Evolutionary conservation across 2,329 filamentous ascomycete species (phyloP).

Genomic region (Fusarium torreyae): DNA sequence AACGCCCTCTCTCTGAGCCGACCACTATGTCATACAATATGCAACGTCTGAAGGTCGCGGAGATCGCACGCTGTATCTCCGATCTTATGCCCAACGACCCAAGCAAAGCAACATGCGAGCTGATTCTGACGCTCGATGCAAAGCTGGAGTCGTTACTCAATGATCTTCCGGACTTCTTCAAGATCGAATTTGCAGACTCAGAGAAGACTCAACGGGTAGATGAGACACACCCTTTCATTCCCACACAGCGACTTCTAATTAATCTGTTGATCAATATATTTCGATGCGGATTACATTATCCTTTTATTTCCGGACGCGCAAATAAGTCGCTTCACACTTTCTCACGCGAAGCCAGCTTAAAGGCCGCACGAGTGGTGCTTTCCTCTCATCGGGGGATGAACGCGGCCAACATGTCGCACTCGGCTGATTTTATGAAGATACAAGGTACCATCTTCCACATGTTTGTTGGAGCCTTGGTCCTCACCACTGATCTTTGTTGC

Average conservation of each 20-base stretch:
- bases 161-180: not conserved
- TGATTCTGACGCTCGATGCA: not conserved
- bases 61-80: constrained; percentile 4
- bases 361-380: not conserved
- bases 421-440: constrained; percentile 9
- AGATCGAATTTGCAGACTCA: not conserved
- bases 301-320: not conserved
- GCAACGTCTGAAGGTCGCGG: not conserved
- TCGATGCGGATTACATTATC: not conserved
- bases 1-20: not conserved
- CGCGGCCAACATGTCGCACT: not conserved
- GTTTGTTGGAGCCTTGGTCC: constrained; percentile 5
- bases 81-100: not conserved
- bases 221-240: not conserved
- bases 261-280: constrained; percentile 5
- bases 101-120: constrained; percentile 2
- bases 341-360: not conserved
- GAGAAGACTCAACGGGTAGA: not conserved
- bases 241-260: constrained; percentile 5
- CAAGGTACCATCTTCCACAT: constrained; percentile 12
- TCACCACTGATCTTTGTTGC: not conserved
- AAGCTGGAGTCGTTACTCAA: not conserved
- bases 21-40: constrained; percentile 2
- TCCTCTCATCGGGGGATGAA: not conserved
- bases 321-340: not conserved